These are phyloP conservation scores for Alternaria sp. DNA, from an alignment of 2,329 filamentous ascomycete genomes.

Conservation along the genomic window DNA sequence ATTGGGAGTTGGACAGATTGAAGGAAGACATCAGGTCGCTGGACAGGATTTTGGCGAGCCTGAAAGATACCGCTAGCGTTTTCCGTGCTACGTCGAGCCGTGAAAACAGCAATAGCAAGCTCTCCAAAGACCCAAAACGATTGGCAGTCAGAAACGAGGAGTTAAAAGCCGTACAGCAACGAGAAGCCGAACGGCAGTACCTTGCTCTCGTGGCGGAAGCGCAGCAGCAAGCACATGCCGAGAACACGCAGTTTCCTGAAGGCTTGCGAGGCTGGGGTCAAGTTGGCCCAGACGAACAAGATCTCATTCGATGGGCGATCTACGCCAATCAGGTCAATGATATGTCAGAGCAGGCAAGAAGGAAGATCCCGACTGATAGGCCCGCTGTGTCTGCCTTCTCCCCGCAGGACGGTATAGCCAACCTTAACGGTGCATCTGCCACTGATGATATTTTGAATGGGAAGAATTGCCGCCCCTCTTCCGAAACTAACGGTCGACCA, in stretches of 20 bases:
- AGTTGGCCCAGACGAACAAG: background rate
- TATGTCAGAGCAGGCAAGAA: background rate
- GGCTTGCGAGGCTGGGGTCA: background rate
- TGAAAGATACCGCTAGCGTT: background rate
- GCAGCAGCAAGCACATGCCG: background rate
- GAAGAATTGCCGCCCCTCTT: background rate
- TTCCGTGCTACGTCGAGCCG: fast-evolving
- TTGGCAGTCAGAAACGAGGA: background rate
- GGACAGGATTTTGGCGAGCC: background rate
- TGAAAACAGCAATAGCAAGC: background rate
- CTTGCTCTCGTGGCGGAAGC: background rate
- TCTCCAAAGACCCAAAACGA: background rate
- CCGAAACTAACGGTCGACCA: background rate
- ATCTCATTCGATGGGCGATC: background rate
- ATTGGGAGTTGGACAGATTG: background rate
- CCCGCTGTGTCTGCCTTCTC: background rate
- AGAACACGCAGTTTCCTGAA: background rate
- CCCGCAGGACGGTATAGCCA: background rate
- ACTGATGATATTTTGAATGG: background rate
- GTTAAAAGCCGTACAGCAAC: background rate
- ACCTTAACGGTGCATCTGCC: background rate
- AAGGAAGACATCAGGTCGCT: background rate
- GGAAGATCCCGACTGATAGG: background rate
- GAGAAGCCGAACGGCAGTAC: background rate
- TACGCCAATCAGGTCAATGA: background rate